phyloP scores from a whole-genome alignment of 179 eudicot species.

The Beta lomatogona region DNA sequence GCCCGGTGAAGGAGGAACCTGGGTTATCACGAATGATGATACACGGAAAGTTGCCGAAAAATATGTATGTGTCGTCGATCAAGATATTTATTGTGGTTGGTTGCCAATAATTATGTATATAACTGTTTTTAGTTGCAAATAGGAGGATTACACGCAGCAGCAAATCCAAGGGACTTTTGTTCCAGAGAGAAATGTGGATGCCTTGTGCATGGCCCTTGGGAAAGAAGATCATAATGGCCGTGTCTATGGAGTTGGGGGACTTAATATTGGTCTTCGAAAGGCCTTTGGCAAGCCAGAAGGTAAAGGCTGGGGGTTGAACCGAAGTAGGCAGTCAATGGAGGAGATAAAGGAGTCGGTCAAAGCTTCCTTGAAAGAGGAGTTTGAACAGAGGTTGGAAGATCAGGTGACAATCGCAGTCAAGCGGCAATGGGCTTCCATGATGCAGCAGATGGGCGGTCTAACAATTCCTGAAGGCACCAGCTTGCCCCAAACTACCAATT shows the following conservation, averaged over 20 bases:
- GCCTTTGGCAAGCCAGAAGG: not conserved
- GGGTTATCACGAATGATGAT: not conserved
- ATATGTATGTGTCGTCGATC: not conserved
- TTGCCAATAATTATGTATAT: not conserved
- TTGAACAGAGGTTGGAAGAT: not conserved
- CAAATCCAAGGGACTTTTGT: not conserved
- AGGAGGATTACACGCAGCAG: not conserved
- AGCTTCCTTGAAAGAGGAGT: not conserved
- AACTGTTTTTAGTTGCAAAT: not conserved
- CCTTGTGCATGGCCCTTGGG: conserved; percentile 4
- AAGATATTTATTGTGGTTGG: not conserved
- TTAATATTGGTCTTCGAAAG: not conserved
- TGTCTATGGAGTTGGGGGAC: conserved; percentile 1
- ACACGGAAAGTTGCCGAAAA: conserved; percentile 2
- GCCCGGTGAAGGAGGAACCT: conserved; percentile 1
- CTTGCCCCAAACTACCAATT: not conserved
- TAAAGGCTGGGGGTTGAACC: not conserved
- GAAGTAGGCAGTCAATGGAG: not conserved
- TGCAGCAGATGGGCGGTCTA: not conserved
- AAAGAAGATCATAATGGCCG: not conserved
- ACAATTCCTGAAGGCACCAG: no score
- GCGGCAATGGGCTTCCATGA: not conserved
- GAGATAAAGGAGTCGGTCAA: not conserved
- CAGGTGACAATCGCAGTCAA: not conserved
- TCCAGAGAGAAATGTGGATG: not conserved